phyloP scores from a whole-genome alignment of 208 protist species.

The Chromosphaera perkinsii region DNA sequence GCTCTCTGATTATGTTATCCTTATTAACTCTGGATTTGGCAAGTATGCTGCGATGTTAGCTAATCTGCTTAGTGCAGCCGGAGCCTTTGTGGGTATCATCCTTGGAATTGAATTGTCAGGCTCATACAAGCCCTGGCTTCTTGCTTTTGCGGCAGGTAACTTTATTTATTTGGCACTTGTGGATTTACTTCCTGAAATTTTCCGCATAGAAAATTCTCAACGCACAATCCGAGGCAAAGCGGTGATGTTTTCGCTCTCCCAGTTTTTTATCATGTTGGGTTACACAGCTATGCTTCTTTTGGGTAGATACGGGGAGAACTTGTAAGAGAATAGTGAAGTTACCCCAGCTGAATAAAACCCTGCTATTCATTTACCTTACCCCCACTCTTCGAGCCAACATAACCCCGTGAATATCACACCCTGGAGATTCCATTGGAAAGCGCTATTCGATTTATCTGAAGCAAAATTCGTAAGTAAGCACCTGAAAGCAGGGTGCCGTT shows the following conservation, averaged over 20 bases:
- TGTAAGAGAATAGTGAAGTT: too few relatives aligned
- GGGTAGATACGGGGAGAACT: constrained; percentile 16
- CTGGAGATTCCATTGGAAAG: too few relatives aligned
- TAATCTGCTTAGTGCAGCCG: constrained; percentile 12
- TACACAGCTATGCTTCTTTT: constrained; percentile 2
- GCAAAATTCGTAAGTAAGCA: too few relatives aligned
- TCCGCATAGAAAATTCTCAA: background rate
- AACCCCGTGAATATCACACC: too few relatives aligned
- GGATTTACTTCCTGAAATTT: background rate
- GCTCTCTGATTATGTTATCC: constrained; percentile 24
- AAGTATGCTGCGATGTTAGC: background rate
- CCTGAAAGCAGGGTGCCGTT: too few relatives aligned
- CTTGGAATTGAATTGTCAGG: background rate
- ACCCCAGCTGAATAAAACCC: too few relatives aligned
- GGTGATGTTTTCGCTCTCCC: background rate
- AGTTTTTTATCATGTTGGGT: background rate
- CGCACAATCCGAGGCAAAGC: background rate
- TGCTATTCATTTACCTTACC: too few relatives aligned
- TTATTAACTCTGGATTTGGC: background rate
- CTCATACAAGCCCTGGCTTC: constrained; percentile 7
- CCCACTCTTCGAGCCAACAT: too few relatives aligned
- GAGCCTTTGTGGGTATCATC: constrained; percentile 2
- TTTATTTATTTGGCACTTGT: constrained; percentile 32
- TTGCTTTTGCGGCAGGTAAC: constrained; percentile 20
- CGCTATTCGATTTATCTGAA: too few relatives aligned